Base-by-base conservation (phyloP, 1,284 basidiomycete genomes). In the Erythrobasidium hasegawianum region DNA sequence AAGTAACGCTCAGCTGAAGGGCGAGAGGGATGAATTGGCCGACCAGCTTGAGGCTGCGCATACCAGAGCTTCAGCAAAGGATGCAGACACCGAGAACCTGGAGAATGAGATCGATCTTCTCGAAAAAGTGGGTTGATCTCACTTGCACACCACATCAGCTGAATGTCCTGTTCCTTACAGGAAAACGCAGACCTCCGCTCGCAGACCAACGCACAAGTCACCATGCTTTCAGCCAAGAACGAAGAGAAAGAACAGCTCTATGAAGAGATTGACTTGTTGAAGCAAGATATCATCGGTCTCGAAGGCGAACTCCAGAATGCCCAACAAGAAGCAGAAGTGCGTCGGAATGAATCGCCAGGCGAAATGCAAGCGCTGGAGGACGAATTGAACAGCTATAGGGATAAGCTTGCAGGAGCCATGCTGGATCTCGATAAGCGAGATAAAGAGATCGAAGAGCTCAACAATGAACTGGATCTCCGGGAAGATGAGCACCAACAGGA, bases 341-440 rank as follows among this genome's bases (percentile, higher is more conserved):
- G 33, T 11, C 43, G 43, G 5, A 47, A 47, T 14, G 43, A 24
- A 24, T 47, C 43, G 43, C 43, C 43, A 7, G 43, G 43, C 54
- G 33, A 33, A 11, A 33, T 33, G 11, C n/a, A 22, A 26, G 64
- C 49, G 24, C 43, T 61, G 50, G 69, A 68, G 24, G 56, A 72
- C 13, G 86, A 86, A 70, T 75, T 89, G 60, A 88, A 89, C 72
- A 81, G 83, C 0, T 77, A 88, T 45, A 80, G 85, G 55, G 89
- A 91, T 77, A 85, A 85, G 75, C 80, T 90, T 2, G 87, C 89
- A 0, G 87, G 87, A 0, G 83, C 85, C 3, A 82, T 85, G 72
- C 89, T 92, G 69, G 88, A 90, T 76, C 78, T 90, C 29, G 87
- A 89, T 75, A 85, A 88, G 76, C 86, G 84, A 75, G 89, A 90